Base-by-base conservation (phyloP, 805 yeast genomes). In the Maudiozyma saulgeensis region DNA sequence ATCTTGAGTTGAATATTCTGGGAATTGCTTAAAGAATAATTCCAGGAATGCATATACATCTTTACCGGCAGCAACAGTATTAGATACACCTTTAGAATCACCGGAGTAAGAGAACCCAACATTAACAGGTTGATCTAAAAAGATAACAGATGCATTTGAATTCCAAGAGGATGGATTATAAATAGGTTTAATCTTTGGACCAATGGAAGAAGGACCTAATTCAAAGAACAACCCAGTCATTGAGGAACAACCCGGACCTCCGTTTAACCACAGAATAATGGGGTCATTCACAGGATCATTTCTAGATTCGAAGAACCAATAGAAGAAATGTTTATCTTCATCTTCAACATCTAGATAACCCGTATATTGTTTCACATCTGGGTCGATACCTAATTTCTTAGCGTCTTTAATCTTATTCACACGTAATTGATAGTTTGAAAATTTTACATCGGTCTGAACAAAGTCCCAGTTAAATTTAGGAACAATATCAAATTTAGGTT, bases 231-330 rank as follows among this genome's bases (percentile, higher is more conserved):
- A 95, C n/a, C 99, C 99, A 66, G 93, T 98, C 93, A 93, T 81
- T 0, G 97, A 89, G 2, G 96, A 89, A 65, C 99, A 93, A 0
- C 99, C 99, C 0, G 99, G 99, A 0, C 99, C 99, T 41, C 99
- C 99, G 64, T 93, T 93, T 31, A 93, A 74, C 98, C 99, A 93
- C 15, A 91, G 73, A 46, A 89, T 77, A 40, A 87, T 74, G 0
- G 96, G 96, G 67, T 87, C 96, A 52, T 75, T 85, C 54, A 70
- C 70, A n/a, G 96, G 96, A 67, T 86, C 90, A 64, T 83, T 84
- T 74, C 95, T 80, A 51, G 91, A 82, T 68, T 88, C 96, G 60
- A 88, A 89, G 62, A 82, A 83, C 90, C 93, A 75, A 61, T 72
- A 77, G 71, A 87, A 87, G 64, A 87, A 82, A 69, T 88, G 96